Base-by-base conservation (phyloP, 208 protist species). In the Acanthamoeba quina region DNA sequence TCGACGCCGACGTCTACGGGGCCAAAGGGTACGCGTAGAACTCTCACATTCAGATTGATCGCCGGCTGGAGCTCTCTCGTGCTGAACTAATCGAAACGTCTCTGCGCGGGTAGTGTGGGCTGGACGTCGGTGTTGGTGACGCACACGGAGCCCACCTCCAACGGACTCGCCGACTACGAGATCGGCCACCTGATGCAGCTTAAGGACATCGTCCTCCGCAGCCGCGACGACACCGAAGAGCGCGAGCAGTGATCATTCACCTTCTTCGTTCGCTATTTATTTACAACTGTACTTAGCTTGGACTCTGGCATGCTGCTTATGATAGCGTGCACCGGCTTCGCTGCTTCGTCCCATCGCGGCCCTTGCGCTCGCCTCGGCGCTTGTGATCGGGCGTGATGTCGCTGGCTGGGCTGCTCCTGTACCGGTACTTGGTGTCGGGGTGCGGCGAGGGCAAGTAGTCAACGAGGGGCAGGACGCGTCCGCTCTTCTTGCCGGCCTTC, bases 111-210 rank as follows among this genome's bases (percentile, higher is more conserved):
- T 74, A n/a, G 10, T 74, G 80, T 88, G 47, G 80, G 80, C 44
- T 88, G 80, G 80, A 88, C 80, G n/a, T 66, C 52, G 11, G 80
- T 88, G 21, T 34, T 88, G 80, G 80, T 88, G 52, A 88, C 26
- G 29, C 80, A 88, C 80, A 88, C 80, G 15, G 80, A 88, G 34
- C n/a, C 34, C 80, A 44, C 34, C 26, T 88, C 80, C 21, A 17
- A 44, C 34, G 80, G 80, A 26, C 29, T 60, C 24, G 80, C 80
- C n/a, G 80, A 88, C 80, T 88, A 88, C 34, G 80, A 88, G 56
- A 64, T 88, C 29, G 80, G 34, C 49, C 47, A 88, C 44, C 34
- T 88, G 3, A 24, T 44, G 34, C 80, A 88, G 80, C 24, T 88
- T 29, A 88, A 88, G 29, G 49, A 88, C 56, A 88, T 88, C 70